Evolutionary conservation across 164 flowering plant species (phyloP), one percentile per base, ranked within the genome.

Genomic region (Stephania japonica): DNA sequence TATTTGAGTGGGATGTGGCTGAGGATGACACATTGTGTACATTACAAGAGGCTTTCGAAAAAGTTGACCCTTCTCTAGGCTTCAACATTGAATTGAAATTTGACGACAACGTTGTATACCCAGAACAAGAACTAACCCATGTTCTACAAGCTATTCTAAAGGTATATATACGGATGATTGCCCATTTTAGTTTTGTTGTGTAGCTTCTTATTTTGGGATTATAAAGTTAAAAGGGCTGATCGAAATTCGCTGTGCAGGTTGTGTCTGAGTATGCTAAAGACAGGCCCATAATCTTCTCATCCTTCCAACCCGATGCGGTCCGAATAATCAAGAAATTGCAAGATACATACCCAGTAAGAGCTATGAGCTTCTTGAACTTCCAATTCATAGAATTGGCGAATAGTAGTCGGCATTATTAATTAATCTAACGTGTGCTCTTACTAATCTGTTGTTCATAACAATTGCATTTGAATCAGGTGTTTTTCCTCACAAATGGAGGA

Each of bases 31-130:
- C 81, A 0, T 75, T 83, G 10, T 96, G 99, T 70, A 93, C 97
- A 1, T 81, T 96, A 42, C 83, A 96, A 86, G 95, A 96, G 67
- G 91, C 87, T 0, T 93, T 93, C 67, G 76, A 87, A 83, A 81
- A 81, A 67, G 97, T 92, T 11, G 78, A 85, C n/a, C 83, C 91
- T 13, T 73, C 83, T 19, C 1, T 93, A 75, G 99, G 99, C 0
- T 96, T 96, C 83, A 96, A 93, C 75, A 85, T 93, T 23, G 99
- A 96, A 75, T 65, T 96, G 75, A 96, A 96, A 64, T 91, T 96
- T 42, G 98, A 96, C 64, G 99, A 96, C 69, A 24, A 84, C 75
- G 70, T 88, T 38, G 85, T 82, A 16, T 95, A 93, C 70, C 59
- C 78, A 10, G 83, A 84, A 12, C 86, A 86, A 0, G 64, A 86